Percentiles rank a stretch among this genome's conserved stretches.
Evolutionary conservation across 108 stramenopile species (phyloP).

Genomic region (Nitzschia sp.): DNA sequence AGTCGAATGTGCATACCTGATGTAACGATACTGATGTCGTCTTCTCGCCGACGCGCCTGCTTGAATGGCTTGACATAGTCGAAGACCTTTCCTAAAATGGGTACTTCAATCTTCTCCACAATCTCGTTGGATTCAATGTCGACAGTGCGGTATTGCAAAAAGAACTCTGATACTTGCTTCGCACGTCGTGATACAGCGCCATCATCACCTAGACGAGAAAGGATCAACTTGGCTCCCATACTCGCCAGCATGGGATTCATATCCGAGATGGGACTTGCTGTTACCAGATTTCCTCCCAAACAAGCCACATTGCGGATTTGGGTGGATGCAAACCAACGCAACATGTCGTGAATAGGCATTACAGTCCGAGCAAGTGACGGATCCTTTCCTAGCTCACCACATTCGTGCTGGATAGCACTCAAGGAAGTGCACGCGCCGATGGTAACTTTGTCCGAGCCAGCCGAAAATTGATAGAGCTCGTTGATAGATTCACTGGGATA

Average conservation of each 20-base stretch:
- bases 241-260: constrained; percentile 92
- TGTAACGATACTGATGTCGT: constrained; percentile 96
- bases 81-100: constrained; percentile 55
- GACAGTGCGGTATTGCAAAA: constrained; percentile 86
- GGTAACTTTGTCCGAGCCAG: constrained; percentile 21
- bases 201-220: constrained; percentile 59
- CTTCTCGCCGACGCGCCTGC: constrained; percentile 92
- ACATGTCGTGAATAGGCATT: constrained; percentile 86
- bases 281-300: constrained; percentile 93
- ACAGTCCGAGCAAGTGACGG: constrained; percentile 40
- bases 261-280: constrained; percentile 94
- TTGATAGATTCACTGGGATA: constrained; percentile 60
- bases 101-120: constrained; percentile 80
- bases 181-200: constrained; percentile 38
- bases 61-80: constrained; percentile 93
- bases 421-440: constrained; percentile 77
- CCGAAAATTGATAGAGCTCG: constrained; percentile 50
- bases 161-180: constrained; percentile 84
- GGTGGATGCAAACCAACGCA: constrained; percentile 96
- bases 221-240: constrained; percentile 60
- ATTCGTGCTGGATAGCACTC: constrained; percentile 64
- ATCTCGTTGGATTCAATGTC: constrained; percentile 78
- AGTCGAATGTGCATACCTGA: constrained; percentile 82
- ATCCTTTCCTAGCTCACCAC: constrained; percentile 36
- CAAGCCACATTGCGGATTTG: constrained; percentile 96